A percentile compares a stretch with the other conserved stretches of the same genome.
Conservation (phyloP, 2,329 filamentous ascomycete genomes). For the Lecanosticta acicola region DNA sequence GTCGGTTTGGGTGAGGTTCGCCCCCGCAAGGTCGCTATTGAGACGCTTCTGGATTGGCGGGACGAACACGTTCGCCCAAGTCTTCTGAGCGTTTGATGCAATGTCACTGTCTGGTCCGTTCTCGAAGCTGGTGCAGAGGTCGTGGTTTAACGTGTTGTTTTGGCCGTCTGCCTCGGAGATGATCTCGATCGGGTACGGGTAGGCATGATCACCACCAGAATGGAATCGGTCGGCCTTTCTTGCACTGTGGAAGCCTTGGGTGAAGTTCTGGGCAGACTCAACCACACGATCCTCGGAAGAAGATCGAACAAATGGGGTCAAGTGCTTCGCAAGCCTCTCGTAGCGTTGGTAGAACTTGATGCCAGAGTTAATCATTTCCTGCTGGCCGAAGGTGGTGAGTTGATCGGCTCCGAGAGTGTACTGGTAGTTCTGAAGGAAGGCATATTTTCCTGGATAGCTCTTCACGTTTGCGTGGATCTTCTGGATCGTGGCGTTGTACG, state of each 20-base stretch:
- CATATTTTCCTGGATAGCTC: constrained; percentile 57
- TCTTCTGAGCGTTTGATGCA: constrained; percentile 47
- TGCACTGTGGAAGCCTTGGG: constrained; percentile 62
- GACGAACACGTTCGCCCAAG: constrained; percentile 60
- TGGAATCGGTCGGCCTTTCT: constrained; percentile 41
- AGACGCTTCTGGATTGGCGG: constrained; percentile 63
- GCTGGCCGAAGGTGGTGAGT: constrained; percentile 62
- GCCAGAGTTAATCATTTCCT: constrained; percentile 69
- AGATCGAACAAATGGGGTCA: constrained; percentile 65
- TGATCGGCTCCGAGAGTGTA: constrained; percentile 67
- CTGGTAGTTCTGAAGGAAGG: constrained; percentile 65
- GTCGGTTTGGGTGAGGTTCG: constrained; percentile 57
- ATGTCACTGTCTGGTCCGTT: constrained; percentile 47
- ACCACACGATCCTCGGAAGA: constrained; percentile 66
- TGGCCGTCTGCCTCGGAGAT: constrained; percentile 60
- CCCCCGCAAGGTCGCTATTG: constrained; percentile 62
- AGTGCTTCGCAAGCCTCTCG: constrained; percentile 50
- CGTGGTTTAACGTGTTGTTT: constrained; percentile 81
- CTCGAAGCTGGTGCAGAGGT: constrained; percentile 66
- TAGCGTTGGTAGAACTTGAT: constrained; percentile 72
- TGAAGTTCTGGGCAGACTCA: constrained; percentile 69
- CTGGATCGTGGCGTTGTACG: constrained; percentile 59
- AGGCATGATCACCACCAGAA: constrained; percentile 36
- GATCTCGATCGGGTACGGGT: constrained; percentile 55
- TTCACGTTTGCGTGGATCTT: constrained; percentile 57